Evolutionary conservation across 805 yeast genomes (phyloP), one percentile per base, ranked within the genome.

Genomic region (Limtongia smithiae): DNA sequence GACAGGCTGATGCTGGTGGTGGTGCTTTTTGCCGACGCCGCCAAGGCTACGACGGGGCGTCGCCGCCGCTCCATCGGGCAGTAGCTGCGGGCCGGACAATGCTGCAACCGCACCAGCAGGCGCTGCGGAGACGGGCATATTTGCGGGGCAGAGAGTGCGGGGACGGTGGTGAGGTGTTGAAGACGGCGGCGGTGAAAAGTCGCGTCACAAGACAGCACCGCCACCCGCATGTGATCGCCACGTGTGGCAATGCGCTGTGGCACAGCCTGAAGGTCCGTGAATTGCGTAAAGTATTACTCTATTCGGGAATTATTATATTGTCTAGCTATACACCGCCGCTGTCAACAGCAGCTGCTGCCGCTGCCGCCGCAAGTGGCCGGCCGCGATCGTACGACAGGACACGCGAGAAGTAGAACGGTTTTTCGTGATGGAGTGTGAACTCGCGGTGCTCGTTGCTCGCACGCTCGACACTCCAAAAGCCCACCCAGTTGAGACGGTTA

Each of bases 401-500:
- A 9, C 57, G 34, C 52, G 85, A 81, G 62, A 88, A 90, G 59
- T 76, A 79, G 67, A 86, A 90, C 11, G 89, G 81, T 59, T 82
- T 83, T 63, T 90, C 97, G 57, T 85, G 85, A 32, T 71, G 73
- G 51, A 84, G 65, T 3, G 79, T 72, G 59, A 87, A 78, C 32
- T 59, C 71, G 44, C 78, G 78, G 9, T 75, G 73, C 40, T 75
- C 80, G 11, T 80, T 76, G 24, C 81, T 73, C 32, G 69, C 79
- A 58, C 75, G 73, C 58, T 83, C 74, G 28, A 77, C 66, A 12
- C 79, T 81, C 56, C 77, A 79, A 57, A 83, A 84, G 21, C 68
- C 68, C 4, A 74, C 62, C 97, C 97, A 89, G 44, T 77, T 74
- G 47, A 90, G 68, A 62, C 83, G 81, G 60, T 84, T 82, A 61